These are phyloP conservation scores for Cystofilobasidium ferigula DNA, from an alignment of 768 basidiomycete genomes.

Conservation along the genomic window DNA sequence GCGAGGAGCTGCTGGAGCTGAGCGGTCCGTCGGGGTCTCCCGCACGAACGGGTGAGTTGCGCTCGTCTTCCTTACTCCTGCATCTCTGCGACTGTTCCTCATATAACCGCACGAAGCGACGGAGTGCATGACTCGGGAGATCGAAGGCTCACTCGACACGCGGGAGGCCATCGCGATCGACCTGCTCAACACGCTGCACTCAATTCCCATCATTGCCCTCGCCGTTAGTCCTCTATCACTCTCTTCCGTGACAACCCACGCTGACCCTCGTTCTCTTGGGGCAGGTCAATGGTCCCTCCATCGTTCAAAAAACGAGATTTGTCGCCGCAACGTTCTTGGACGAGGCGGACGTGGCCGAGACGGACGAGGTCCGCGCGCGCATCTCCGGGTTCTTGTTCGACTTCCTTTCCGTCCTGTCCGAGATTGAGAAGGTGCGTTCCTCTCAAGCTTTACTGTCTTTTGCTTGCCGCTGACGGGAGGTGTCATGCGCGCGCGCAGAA, in stretches of 20 bases:
- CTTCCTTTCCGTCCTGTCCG: constrained; percentile 78
- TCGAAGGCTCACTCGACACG: constrained; percentile 42
- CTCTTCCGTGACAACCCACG: not conserved
- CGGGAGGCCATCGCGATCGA: constrained; percentile 77
- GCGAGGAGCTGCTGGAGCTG: constrained; percentile 69
- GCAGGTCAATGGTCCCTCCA: constrained; percentile 33
- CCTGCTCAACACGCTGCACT: constrained; percentile 72
- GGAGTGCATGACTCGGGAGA: not conserved
- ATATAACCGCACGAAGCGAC: not conserved
- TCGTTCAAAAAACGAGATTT: constrained; percentile 81
- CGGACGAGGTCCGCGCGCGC: constrained; percentile 21
- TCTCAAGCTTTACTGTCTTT: not conserved
- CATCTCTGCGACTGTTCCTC: not conserved
- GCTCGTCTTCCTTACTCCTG: not conserved
- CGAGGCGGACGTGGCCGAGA: constrained; percentile 2
- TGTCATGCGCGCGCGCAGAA: not conserved
- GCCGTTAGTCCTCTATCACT: not conserved
- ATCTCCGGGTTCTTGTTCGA: constrained; percentile 46
- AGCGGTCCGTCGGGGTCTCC: constrained; percentile 38
- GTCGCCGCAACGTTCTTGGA: constrained; percentile 83
- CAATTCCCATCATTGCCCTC: not conserved
- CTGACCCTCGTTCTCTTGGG: not conserved
- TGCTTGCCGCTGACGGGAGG: not conserved
- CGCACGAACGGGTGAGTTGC: constrained; percentile 1
- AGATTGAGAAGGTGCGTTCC: constrained; percentile 55